Conservation (phyloP, 768 basidiomycete genomes). For the Chlorophyllum brunneum region DNA sequence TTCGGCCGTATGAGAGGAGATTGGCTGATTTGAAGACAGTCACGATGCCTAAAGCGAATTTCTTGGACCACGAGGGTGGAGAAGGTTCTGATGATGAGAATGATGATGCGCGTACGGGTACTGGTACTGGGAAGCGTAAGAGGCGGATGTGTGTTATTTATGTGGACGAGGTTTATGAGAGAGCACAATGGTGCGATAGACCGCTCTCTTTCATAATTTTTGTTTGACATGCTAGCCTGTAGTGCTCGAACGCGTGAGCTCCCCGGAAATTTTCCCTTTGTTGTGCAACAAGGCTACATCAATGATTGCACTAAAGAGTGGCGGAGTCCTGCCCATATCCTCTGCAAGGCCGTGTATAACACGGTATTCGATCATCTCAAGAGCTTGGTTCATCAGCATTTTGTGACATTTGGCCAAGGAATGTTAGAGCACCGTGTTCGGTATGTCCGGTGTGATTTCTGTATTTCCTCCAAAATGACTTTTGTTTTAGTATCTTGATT, state of each 20-base stretch:
- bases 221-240: slow-evolving; percentile 9
- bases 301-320: slow-evolving; percentile 40
- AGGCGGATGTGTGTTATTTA: slow-evolving; percentile 11
- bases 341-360: slow-evolving; percentile 38
- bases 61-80: slow-evolving; percentile 20
- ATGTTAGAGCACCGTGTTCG: slow-evolving; percentile 45
- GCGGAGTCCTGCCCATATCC: slow-evolving; percentile 40
- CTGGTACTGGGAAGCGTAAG: neutral
- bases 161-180: slow-evolving; percentile 23
- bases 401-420: slow-evolving; percentile 49
- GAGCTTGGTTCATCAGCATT: slow-evolving; percentile 43
- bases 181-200: slow-evolving; percentile 14
- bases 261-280: slow-evolving; percentile 62
- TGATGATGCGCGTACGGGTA: neutral
- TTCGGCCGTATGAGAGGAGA: slow-evolving; percentile 11
- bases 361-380: slow-evolving; percentile 37
- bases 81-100: slow-evolving; percentile 13
- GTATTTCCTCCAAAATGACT: too few relatives aligned
- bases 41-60: slow-evolving; percentile 4
- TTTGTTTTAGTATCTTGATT: slow-evolving; percentile 25
- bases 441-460: slow-evolving; percentile 17
- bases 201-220: neutral
- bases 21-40: neutral
- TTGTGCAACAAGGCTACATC: slow-evolving; percentile 53
- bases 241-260: slow-evolving; percentile 72